Evolutionary conservation across 495 filamentous ascomycete species (phyloP).

Genomic region (Xylaria palmicola): DNA sequence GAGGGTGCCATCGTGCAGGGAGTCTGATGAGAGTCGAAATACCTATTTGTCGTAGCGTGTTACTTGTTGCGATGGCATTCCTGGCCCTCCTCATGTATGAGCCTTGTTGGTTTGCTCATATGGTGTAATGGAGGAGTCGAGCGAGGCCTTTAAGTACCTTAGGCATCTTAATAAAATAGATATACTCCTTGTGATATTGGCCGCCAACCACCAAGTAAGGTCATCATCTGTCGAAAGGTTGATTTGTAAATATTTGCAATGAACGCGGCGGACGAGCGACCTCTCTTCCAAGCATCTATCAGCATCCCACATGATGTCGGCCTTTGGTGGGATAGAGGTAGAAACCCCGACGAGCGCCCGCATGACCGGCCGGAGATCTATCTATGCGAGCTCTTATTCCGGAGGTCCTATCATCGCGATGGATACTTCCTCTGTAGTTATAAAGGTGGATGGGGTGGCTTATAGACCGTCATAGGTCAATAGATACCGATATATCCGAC

Average conservation of each 20-base stretch:
- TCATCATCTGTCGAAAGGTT: no score
- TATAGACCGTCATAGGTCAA: neutral
- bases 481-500: no score
- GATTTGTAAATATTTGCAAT: neutral
- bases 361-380: neutral
- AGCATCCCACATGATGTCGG: neutral
- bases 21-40: no score
- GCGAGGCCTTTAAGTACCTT: neutral
- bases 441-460: neutral
- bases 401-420: neutral
- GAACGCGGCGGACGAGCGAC: neutral
- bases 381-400: neutral
- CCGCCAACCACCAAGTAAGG: neutral
- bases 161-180: neutral
- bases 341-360: neutral
- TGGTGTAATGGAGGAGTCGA: neutral
- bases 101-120: neutral
- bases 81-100: no score
- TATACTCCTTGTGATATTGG: neutral
- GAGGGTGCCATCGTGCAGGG: neutral
- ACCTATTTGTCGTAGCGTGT: no score
- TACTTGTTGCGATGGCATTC: no score
- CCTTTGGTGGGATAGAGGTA: neutral
- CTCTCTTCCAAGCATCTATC: neutral
- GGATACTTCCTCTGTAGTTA: neutral